These are phyloP conservation scores for Trichothecium roseum DNA, from an alignment of 2,329 filamentous ascomycete genomes.

Conservation along the genomic window DNA sequence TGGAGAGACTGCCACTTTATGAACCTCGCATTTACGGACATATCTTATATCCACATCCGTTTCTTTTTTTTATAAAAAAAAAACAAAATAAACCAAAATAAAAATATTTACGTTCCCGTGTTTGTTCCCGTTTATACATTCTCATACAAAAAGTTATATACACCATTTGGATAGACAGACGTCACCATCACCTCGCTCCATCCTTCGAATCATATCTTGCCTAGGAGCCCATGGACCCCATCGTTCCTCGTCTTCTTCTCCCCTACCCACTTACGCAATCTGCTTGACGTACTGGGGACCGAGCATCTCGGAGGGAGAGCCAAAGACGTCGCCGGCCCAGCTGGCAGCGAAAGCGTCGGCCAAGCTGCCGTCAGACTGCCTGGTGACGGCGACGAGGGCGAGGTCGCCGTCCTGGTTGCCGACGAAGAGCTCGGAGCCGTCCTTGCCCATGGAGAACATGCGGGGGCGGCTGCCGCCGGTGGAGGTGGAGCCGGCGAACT, in stretches of 20 bases:
- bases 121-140: too few species aligned
- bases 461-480: conserved; percentile 29
- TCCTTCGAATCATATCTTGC: too few species aligned
- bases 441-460: conserved; percentile 31
- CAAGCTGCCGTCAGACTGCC: conserved; percentile 19
- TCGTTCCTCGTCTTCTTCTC: background rate
- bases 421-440: conserved; percentile 29
- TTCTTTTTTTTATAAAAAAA: too few species aligned
- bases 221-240: background rate
- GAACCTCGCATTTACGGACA: too few species aligned
- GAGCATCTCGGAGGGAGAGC: conserved; percentile 9
- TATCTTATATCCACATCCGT: too few species aligned
- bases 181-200: too few species aligned
- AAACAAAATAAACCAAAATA: too few species aligned
- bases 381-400: conserved; percentile 28
- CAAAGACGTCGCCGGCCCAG: conserved; percentile 17
- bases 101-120: too few species aligned
- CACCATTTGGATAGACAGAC: too few species aligned
- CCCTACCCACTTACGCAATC: conserved; percentile 3
- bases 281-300: conserved; percentile 6
- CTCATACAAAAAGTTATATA: too few species aligned
- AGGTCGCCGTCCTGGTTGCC: conserved; percentile 32
- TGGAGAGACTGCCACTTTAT: too few species aligned
- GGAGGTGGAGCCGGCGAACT: conserved; percentile 20
- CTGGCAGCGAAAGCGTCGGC: conserved; percentile 14